Conservation (phyloP, 2,329 filamentous ascomycete species). For the Apiospora rasikravindrae region DNA sequence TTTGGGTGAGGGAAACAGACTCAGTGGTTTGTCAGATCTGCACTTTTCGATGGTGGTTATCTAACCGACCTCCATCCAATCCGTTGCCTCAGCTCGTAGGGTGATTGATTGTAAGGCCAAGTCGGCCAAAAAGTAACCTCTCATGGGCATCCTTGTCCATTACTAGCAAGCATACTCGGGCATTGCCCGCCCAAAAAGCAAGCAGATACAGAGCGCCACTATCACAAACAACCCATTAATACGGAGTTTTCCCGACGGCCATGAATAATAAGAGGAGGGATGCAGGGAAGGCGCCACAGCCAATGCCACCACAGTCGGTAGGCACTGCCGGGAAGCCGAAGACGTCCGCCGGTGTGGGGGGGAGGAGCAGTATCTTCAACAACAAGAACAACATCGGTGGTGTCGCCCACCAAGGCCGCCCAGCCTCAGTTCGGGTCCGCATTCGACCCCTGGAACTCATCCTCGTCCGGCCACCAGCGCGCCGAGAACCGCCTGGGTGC, state of each 20-base stretch:
- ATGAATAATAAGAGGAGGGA: not conserved
- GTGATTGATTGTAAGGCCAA: not conserved
- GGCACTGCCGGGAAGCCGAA: not conserved
- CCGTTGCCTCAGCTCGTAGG: no score
- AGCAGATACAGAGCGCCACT: not conserved
- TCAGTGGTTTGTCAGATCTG: not conserved
- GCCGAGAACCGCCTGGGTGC: conserved; percentile 67
- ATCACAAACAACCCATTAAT: not conserved
- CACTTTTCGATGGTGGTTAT: not conserved
- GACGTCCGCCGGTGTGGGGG: not conserved
- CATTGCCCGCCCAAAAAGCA: conserved; percentile 2
- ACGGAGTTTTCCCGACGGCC: not conserved
- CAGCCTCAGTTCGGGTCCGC: conserved; percentile 47
- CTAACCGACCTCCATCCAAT: no score
- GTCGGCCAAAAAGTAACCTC: not conserved
- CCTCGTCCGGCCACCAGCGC: conserved; percentile 78
- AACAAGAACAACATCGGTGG: no score
- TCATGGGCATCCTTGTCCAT: conserved; percentile 5
- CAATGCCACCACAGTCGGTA: not conserved
- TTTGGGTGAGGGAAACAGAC: not conserved
- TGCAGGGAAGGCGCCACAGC: not conserved
- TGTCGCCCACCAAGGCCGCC: conserved; percentile 38
- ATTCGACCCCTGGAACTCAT: conserved; percentile 76
- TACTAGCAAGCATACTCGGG: conserved; percentile 2
- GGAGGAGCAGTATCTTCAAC: not conserved